Evolutionary conservation across 2,329 filamentous ascomycete species (phyloP).

Genomic region (Xenoacremonium recifei): DNA sequence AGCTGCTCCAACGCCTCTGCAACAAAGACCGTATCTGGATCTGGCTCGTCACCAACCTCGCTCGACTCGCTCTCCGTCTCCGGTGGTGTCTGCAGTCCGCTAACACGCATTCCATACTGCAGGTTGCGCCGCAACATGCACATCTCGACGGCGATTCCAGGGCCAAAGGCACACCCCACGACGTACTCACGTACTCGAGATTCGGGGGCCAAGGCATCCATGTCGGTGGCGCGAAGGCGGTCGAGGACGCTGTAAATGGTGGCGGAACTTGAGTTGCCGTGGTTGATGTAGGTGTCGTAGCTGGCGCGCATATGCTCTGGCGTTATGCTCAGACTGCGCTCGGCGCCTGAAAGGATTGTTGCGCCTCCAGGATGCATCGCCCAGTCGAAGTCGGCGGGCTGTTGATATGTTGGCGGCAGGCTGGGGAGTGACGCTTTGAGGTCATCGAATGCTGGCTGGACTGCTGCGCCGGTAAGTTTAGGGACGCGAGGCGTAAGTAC

Average conservation of each 20-base stretch:
- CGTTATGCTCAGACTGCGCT: slow-evolving; percentile 55
- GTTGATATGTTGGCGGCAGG: slow-evolving; percentile 43
- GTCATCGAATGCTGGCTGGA: slow-evolving; percentile 53
- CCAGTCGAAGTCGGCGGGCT: slow-evolving; percentile 65
- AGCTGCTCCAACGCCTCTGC: slow-evolving; percentile 20
- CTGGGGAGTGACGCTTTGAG: slow-evolving; percentile 48
- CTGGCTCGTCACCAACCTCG: slow-evolving; percentile 17
- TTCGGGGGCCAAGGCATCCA: slow-evolving; percentile 54
- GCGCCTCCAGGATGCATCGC: slow-evolving; percentile 70
- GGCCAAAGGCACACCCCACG: slow-evolving; percentile 68
- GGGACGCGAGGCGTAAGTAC: slow-evolving; percentile 62
- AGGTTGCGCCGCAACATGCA: slow-evolving; percentile 56
- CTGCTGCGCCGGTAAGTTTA: slow-evolving; percentile 48
- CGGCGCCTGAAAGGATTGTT: slow-evolving; percentile 63
- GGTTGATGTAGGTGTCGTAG: slow-evolving; percentile 65
- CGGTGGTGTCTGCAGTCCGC: slow-evolving; percentile 49
- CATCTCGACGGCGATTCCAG: slow-evolving; percentile 68
- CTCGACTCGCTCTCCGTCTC: slow-evolving; percentile 52
- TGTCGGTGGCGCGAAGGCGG: slow-evolving; percentile 56
- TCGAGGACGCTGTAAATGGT: slow-evolving; percentile 69
- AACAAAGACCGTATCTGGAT: slow-evolving; percentile 19
- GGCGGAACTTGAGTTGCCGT: slow-evolving; percentile 68
- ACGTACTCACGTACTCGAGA: slow-evolving; percentile 55
- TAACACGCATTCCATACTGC: slow-evolving; percentile 13
- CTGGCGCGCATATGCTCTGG: slow-evolving; percentile 68